Percentiles rank a stretch among this genome's conserved stretches.
phyloP scores from a whole-genome alignment of 129 eudicot species.

The Flaveria linearis region DNA sequence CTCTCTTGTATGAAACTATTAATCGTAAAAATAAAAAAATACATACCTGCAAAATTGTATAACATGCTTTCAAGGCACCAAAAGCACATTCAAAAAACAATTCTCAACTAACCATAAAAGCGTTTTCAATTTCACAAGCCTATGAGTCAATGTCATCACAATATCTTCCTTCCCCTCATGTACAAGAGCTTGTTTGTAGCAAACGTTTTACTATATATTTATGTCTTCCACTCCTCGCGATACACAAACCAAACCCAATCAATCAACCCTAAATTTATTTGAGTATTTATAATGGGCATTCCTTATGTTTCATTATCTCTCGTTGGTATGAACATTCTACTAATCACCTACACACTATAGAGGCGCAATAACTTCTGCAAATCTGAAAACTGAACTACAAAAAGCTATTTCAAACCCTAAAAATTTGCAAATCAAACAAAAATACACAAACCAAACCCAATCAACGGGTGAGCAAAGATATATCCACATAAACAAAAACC shows the following conservation, averaged over 20 bases:
- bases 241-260: no score
- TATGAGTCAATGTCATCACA: conserved; percentile 44
- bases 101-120: conserved; percentile 28
- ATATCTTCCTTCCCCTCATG: conserved; percentile 65
- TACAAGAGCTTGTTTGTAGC: conserved; percentile 53
- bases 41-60: background rate
- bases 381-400: conserved; percentile 1
- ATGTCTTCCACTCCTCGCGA: no score
- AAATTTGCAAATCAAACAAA: background rate
- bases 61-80: background rate
- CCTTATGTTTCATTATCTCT: background rate
- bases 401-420: background rate
- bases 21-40: no score
- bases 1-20: no score
- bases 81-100: background rate
- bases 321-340: background rate
- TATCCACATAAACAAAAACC: no score
- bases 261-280: background rate
- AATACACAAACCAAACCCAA: background rate
- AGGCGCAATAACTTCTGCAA: background rate
- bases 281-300: background rate
- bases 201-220: no score
- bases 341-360: background rate
- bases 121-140: conserved; percentile 56
- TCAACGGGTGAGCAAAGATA: background rate